Percentiles rank a stretch among this genome's conserved stretches.
phyloP scores from a whole-genome alignment of 441 rosid species.

The Breynia disticha region DNA sequence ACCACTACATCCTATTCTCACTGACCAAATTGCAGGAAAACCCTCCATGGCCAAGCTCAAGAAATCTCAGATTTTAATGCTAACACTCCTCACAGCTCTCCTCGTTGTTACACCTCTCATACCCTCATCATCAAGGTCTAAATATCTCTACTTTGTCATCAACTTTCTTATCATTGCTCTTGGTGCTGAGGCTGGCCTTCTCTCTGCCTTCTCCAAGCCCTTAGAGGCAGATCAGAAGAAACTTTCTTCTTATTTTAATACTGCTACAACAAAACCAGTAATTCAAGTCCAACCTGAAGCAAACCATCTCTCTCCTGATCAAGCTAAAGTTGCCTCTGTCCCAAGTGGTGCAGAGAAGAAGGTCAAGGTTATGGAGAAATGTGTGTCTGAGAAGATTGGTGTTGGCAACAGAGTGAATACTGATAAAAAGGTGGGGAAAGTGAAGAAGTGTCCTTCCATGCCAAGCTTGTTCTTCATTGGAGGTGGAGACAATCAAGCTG shows the following conservation, averaged over 20 bases:
- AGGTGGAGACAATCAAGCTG: slow-evolving; percentile 22
- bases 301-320: not conserved
- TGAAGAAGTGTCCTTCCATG: slow-evolving; percentile 40
- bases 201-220: slow-evolving; percentile 38
- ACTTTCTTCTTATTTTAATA: not conserved
- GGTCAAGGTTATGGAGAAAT: slow-evolving; percentile 26
- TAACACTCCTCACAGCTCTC: slow-evolving; percentile 35
- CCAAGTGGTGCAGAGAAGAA: slow-evolving; percentile 11
- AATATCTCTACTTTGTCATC: slow-evolving; percentile 47
- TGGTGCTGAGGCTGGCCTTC: slow-evolving; percentile 59
- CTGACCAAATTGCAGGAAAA: too few species aligned
- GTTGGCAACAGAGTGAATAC: not conserved
- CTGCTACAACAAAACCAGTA: slow-evolving; percentile 12
- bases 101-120: slow-evolving; percentile 36
- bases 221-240: slow-evolving; percentile 8
- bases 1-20: not conserved
- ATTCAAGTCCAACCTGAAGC: not conserved
- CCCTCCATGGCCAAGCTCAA: slow-evolving; percentile 28
- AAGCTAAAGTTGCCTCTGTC: slow-evolving; percentile 2
- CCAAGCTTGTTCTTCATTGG: slow-evolving; percentile 65
- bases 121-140: slow-evolving; percentile 41
- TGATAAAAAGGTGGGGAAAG: slow-evolving; percentile 9
- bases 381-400: slow-evolving; percentile 26
- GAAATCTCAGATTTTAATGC: slow-evolving; percentile 34
- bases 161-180: slow-evolving; percentile 53